Base-by-base conservation (phyloP, 352 stramenopile genomes). In the Elongisporangium senticosum region DNA sequence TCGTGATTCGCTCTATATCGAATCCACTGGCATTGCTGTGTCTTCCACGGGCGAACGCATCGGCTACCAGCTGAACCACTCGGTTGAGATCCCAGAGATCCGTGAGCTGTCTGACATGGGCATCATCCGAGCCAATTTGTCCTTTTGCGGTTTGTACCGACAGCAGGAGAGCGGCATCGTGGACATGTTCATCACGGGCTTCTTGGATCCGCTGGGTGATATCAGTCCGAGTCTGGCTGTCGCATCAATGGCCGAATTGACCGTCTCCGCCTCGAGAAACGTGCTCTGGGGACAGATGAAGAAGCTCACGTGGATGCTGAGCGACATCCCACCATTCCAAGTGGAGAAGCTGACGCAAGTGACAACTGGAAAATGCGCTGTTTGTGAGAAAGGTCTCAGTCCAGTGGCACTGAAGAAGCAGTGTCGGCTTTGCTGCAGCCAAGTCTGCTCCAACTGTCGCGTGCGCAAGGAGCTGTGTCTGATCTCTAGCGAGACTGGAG, bases 51-150 rank as follows among this genome's bases (percentile, higher is more conserved):
- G 73, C 26, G 76, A 88, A 37, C 50, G 64, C 23, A 59, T 90
- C 49, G 77, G 77, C 19, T 90, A 77, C 58, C 80, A 88, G 15
- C 53, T 90, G 19, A 55, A 81, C 10, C 80, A 88, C 64, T 87
- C 76, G 28, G 69, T 90, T 19, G 59, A 77, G 39, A 74, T 77
- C 48, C 65, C 69, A 13, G 56, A 50, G 37, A 73, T 78, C 57
- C 67, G 64, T n/a, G 71, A 79, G 53, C 61, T 79, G 13, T 59
- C 24, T 4, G 64, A 76, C 5, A 55, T 63, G 43, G 61, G 74
- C 15, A 75, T 79, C 21, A 59, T 79, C 2, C 67, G 71, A 7
- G 71, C 49, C 13, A 75, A 67, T 17, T 60, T 79, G 26, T 74
- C 67, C 11, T 64, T 74, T 47, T 72, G 64, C 48, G 67, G 57